Conservation (phyloP, 805 yeast species). For the Candida lessepsii region DNA sequence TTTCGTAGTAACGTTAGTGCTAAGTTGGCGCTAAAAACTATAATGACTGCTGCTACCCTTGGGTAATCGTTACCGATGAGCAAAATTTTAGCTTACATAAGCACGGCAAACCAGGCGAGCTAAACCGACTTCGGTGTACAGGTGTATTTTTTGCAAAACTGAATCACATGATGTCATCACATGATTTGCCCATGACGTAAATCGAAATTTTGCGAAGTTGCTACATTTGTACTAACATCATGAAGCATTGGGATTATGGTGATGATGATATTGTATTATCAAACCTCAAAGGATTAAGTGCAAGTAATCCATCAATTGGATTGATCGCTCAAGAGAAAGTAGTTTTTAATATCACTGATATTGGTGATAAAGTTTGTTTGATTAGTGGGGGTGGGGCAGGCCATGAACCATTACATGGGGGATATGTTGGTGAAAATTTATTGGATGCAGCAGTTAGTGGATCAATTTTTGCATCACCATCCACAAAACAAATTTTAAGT, state of each 20-base stretch:
- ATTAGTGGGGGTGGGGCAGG: slow-evolving; percentile 95
- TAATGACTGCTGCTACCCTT: too few relatives aligned
- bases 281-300: slow-evolving; percentile 52
- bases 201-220: not conserved
- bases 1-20: too few relatives aligned
- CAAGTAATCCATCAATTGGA: slow-evolving; percentile 53
- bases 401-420: slow-evolving; percentile 93
- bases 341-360: slow-evolving; percentile 42
- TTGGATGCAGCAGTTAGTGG: slow-evolving; percentile 90
- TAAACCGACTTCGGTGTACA: not conserved
- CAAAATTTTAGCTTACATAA: not conserved
- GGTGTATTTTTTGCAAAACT: not conserved
- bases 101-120: not conserved
- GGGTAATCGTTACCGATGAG: slow-evolving; percentile 5
- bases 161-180: not conserved
- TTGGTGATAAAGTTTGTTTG: slow-evolving; percentile 59
- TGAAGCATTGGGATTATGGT: slow-evolving; percentile 50
- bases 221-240: too few relatives aligned
- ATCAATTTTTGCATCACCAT: slow-evolving; percentile 89
- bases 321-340: slow-evolving; percentile 59
- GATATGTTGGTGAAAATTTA: slow-evolving; percentile 82
- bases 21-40: too few relatives aligned
- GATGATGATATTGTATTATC: slow-evolving; percentile 45
- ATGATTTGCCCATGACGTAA: not conserved
- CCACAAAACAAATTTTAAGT: slow-evolving; percentile 81